Evolutionary conservation across 164 flowering plant genomes (phyloP).

Genomic region (Aristolochia fimbriata): DNA sequence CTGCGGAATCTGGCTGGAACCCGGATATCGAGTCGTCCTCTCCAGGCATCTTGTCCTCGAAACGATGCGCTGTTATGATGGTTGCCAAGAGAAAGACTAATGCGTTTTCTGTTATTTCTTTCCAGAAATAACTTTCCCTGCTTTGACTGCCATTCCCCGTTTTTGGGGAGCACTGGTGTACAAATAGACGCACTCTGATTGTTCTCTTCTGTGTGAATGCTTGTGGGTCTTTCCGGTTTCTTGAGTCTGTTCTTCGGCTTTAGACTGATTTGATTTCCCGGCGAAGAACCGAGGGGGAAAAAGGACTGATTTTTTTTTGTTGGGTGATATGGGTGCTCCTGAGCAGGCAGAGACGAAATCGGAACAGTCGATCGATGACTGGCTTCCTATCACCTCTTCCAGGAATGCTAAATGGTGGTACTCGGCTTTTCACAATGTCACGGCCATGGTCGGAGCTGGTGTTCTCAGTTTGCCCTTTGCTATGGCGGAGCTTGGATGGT

Average conservation of each 20-base stretch:
- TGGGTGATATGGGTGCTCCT: not conserved
- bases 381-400: conserved; percentile 56
- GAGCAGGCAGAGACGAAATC: conserved; percentile 3
- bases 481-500: conserved; percentile 66
- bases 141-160: no score
- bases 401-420: conserved; percentile 56
- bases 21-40: no score
- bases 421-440: conserved; percentile 64
- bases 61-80: no score
- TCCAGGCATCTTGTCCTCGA: no score
- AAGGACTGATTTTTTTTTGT: not conserved
- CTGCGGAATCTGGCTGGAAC: no score
- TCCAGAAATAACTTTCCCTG: no score
- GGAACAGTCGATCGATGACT: conserved; percentile 31
- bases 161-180: no score
- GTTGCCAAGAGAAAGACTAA: no score
- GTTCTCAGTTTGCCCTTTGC: conserved; percentile 58
- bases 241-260: not conserved
- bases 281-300: not conserved
- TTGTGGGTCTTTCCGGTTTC: not conserved
- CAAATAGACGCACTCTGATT: no score
- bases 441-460: conserved; percentile 70
- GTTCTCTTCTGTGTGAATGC: not conserved
- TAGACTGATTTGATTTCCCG: not conserved
- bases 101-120: no score